Base-by-base conservation (phyloP, 192 early-diverging fungal species). In the Gonapodya prolifera region DNA sequence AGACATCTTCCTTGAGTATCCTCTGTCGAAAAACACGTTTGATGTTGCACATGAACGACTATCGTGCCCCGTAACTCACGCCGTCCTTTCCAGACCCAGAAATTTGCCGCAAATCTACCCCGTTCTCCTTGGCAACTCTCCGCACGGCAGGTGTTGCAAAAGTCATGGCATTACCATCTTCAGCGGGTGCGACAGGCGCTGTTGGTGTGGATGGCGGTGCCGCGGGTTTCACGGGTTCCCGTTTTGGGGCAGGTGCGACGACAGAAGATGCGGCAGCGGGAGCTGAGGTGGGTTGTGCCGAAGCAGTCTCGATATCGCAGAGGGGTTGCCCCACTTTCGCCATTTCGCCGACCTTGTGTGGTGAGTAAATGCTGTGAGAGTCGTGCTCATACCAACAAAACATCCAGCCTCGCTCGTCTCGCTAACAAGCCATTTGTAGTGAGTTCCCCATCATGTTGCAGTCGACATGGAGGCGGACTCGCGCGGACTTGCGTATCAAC, bases 131-230 rank as follows among this genome's bases (percentile, higher is more conserved):
- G 30, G 94, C 94, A 33, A 99, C 79, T 36, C 93, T 83, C 30
- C 96, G 85, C 31, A 99, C 96, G 1, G 96, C 94, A 1, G 97
- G 96, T 16, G 94, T 96, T 18, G 94, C 91, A 69, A 94, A 88
- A 8, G 88, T 84, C 0, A 84, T 80, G 30, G 82, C 80, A 70
- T 78, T 78, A 1, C 80, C 79, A 69, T 80, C 45, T 16, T 23
- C 45, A 23, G 45, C 8, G 8, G 45, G 45, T 61, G 45, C 45
- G 45, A 23, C 8, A 23, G 45, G 45, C 23, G 45, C 45, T 8
- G 45, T 23, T 8, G 45, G 45, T 8, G 23, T 23, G 8, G 45
- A 61, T 61, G 23, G 45, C 8, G 45, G 45, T 16, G 75, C 75
- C 45, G n/a, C 74, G 17, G 85, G 77, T 33, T 71, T 76, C 8